Base-by-base conservation (phyloP, 495 filamentous ascomycete genomes). In the Trichoderma virens region DNA sequence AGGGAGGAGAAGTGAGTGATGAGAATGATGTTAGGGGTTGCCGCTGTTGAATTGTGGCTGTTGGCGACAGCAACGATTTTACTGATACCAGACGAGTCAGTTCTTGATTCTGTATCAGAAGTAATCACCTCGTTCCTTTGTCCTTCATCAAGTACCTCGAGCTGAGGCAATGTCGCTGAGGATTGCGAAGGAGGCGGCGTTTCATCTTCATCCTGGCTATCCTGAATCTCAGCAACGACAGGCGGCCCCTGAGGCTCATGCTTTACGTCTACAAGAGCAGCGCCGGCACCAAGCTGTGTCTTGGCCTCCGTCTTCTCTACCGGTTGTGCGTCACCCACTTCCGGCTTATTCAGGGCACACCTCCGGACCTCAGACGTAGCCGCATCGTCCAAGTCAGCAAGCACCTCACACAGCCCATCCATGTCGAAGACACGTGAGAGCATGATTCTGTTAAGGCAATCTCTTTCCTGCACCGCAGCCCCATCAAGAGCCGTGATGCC, bases 351-450 rank as follows among this genome's bases (percentile, higher is more conserved):
- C n/a, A n/a, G n/a, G n/a, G n/a, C n/a, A n/a, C n/a, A n/a, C n/a
- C n/a, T n/a, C n/a, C n/a, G n/a, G n/a, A n/a, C n/a, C n/a, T n/a
- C n/a, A n/a, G n/a, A n/a, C n/a, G n/a, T n/a, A 11, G 25, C 11
- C 8, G 2, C 3, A n/a, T 60, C 9, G 43, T 72, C 72, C 4
- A 85, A 38, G 69, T 85, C 83, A 2, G 47, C 67, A 6, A 87
- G 60, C 9, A 82, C 81, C 69, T 88, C 85, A 73, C 71, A 77
- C 30, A 88, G 63, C 4, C 85, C 85, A 62, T 82, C 77, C 23
- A 85, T 67, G 66, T 88, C 85, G 69, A 87, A 87, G 6, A 88
- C 79, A 3, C 81, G 69, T 64, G 84, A 81, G 43, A 88, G 79
- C 27, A 74, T 75, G 9, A 86, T 75, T 28, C 73, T 71, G 43